Percentiles rank a stretch among this genome's conserved stretches.
Conservation (phyloP, 2,329 filamentous ascomycete species). For the Fusarium praegraminearum region DNA sequence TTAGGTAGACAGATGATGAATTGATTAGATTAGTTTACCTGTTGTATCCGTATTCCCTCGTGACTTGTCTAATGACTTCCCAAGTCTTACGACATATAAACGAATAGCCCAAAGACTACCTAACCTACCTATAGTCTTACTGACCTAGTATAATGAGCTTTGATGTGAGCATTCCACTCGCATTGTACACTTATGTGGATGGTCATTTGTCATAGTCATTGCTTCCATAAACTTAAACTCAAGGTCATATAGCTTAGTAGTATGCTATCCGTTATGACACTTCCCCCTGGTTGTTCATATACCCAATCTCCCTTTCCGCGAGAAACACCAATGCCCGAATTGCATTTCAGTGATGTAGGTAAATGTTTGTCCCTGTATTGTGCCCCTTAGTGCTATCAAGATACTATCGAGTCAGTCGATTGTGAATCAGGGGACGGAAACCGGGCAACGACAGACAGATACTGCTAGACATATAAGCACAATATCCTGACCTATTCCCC, state of each 20-base stretch:
- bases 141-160: neutral
- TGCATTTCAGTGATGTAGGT: neutral
- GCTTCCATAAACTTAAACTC: too few species aligned
- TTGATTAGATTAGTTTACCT: slow-evolving; percentile 28
- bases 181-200: neutral
- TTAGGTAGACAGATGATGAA: slow-evolving; percentile 35
- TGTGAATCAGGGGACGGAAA: neutral
- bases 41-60: neutral
- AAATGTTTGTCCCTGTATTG: neutral
- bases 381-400: neutral
- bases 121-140: too few species aligned
- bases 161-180: neutral
- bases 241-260: too few species aligned
- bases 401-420: neutral
- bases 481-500: neutral
- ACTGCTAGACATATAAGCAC: neutral
- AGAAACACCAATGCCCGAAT: neutral
- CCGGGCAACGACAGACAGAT: neutral
- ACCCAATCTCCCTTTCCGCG: neutral
- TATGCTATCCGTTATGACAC: too few species aligned
- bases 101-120: too few species aligned
- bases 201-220: too few species aligned
- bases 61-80: neutral
- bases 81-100: too few species aligned
- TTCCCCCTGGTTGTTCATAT: too few species aligned